Base-by-base conservation (phyloP, 305 asterid species). In the Solanum hybrid region DNA sequence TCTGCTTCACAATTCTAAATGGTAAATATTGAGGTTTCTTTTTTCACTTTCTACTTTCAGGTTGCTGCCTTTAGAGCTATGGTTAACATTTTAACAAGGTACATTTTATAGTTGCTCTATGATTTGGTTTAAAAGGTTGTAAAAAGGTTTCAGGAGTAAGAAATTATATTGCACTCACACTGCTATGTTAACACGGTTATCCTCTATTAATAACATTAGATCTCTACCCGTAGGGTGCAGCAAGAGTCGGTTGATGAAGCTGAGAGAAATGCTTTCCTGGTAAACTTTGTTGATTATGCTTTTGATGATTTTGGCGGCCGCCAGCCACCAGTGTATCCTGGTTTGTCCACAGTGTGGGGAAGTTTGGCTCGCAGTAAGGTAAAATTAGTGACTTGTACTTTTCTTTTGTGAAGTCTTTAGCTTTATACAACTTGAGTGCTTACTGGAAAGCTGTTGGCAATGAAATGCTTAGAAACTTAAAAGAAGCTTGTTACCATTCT, bases 321-420 rank as follows among this genome's bases (percentile, higher is more conserved):
- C 88, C 99, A 96, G 88, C 97, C 98, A 88, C 99, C 99, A 27
- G 99, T 97, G 19, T 97, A 97, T 93, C 99, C 99, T 87, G 99
- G 99, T 90, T 94, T 97, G 91, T 93, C 98, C 91, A 97, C 99
- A 66, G 99, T 97, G 12, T 97, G 99, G 99, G 99, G 99, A 93
- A 97, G 99, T 94, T 93, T 97, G 95, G 99, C 99, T 60, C 99
- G 99, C 91, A 97, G 99, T 92, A 97, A 97, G 99, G 99, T 97
- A 94, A 19, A 88, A 34, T n/a, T 88, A 42, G 73, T 78, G 38
- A 22, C 51, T 31, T 88, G 29, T 56, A 69, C 73, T 51, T 88
- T 38, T 88, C 37, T 88, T 45, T 19, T 32, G 60, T 69, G 26
- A 88, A 26, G 22, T 88, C 40, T 77, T 79, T 93, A 87, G 90